Evolutionary conservation across 2,329 filamentous ascomycete genomes (phyloP).

Genomic region (Ceratocystis colombiana): DNA sequence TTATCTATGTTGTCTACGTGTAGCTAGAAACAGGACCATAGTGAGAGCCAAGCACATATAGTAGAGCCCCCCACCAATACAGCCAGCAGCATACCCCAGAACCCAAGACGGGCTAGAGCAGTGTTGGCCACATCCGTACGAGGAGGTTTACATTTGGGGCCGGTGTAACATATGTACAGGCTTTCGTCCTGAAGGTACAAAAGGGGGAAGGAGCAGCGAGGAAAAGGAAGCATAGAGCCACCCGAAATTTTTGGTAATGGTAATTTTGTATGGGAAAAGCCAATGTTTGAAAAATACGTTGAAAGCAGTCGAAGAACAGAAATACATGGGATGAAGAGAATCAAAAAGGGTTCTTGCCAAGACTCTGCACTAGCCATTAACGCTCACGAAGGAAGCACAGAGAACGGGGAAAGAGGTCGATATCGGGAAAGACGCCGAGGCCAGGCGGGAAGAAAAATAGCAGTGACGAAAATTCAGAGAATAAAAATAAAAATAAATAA

Average conservation of each 20-base stretch:
- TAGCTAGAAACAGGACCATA: not conserved
- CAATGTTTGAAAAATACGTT: no score
- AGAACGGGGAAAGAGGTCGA: slow-evolving; percentile 13
- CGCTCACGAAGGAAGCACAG: not conserved
- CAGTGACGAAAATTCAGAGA: not conserved
- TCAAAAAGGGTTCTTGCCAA: not conserved
- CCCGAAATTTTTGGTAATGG: not conserved
- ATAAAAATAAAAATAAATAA: no score
- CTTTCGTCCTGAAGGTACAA: not conserved
- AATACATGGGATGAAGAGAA: slow-evolving; percentile 14
- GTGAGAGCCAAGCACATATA: not conserved
- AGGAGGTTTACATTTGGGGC: not conserved
- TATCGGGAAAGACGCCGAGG: slow-evolving; percentile 1
- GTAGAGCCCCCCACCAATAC: not conserved
- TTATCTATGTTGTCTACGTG: no score
- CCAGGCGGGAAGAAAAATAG: not conserved
- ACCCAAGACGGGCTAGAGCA: not conserved
- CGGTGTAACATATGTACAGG: no score
- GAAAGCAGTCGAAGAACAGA: not conserved
- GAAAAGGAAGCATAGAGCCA: not conserved
- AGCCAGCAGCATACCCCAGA: not conserved
- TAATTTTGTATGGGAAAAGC: not conserved
- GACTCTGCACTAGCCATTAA: slow-evolving; percentile 1
- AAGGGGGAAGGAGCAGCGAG: not conserved
- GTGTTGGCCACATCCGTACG: not conserved